Base-by-base conservation (phyloP, 257 asterid species). In the Plantago elongata region DNA sequence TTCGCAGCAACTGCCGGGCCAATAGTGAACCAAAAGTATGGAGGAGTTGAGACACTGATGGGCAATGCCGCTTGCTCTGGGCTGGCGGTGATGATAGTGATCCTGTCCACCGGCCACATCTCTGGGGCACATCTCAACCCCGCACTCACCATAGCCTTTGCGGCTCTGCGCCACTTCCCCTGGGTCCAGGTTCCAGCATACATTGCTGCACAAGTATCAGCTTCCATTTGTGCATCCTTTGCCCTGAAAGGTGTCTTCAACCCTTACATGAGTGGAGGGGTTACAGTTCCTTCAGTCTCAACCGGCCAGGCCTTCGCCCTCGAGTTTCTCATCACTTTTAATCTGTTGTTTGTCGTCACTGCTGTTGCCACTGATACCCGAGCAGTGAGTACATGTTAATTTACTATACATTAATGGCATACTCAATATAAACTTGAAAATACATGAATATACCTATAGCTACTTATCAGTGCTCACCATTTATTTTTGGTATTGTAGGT, bases 91-190 rank as follows among this genome's bases (percentile, higher is more conserved):
- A 90, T 88, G 96, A 84, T 90, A 16, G 89, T 88, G 54, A 88
- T 90, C 56, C 79, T 90, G 27, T 85, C 98, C 0, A 88, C 95
- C 0, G 98, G 98, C 5, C 96, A 88, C 75, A 90, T 90, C 70
- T 90, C 98, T 0, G 98, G 98, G 4, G 98, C 96, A 3, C 98
- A 90, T 69, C 86, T 90, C 6, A 90, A 90, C 68, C 98, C 98
- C 0, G 78, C 96, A 0, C 83, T 90, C 64, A 85, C 98, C 48
- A 76, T 90, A 1, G 98, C 98, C 56, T 90, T 90, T 14, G 98
- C 98, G 0, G 84, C 85, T 4, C 82, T 90, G 47, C 91, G 96
- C 54, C 98, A 90, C 72, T 90, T 90, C 75, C 98, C 98, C 0
- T 90, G 96, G 98, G 63, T 62, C 9, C 96, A 88, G 1, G 98